Evolutionary conservation across 2,329 filamentous ascomycete species (phyloP).

Genomic region (Aspergillus fructus): DNA sequence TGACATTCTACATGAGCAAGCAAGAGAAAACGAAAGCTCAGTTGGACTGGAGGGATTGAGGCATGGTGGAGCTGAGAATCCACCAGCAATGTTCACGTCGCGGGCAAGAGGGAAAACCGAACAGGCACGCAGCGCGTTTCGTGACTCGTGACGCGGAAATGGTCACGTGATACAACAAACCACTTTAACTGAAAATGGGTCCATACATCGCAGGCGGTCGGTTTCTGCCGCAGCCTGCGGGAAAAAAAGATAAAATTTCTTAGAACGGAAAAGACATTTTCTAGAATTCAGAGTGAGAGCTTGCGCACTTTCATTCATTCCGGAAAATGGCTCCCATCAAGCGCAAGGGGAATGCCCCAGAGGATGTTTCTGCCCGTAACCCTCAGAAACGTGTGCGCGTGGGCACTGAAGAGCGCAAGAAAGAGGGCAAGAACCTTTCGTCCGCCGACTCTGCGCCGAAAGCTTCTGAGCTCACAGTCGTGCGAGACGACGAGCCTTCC

Average conservation of each 20-base stretch:
- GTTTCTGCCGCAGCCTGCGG: slow-evolving; percentile 8
- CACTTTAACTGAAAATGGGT: slow-evolving; percentile 4
- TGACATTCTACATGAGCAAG: slow-evolving; percentile 21
- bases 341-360: slow-evolving; percentile 43
- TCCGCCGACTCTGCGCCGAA: slow-evolving; percentile 25
- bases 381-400: slow-evolving; percentile 44
- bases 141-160: slow-evolving; percentile 28
- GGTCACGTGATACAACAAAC: slow-evolving; percentile 18
- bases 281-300: slow-evolving; percentile 17
- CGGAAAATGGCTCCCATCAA: slow-evolving; percentile 45
- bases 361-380: slow-evolving; percentile 35
- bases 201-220: slow-evolving; percentile 21
- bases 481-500: slow-evolving; percentile 76
- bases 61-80: slow-evolving; percentile 23
- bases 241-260: slow-evolving; percentile 25
- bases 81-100: slow-evolving; percentile 17
- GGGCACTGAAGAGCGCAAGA: slow-evolving; percentile 34
- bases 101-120: slow-evolving; percentile 7
- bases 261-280: slow-evolving; percentile 15
- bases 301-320: slow-evolving; percentile 24
- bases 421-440: slow-evolving; percentile 30
- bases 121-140: slow-evolving; percentile 17
- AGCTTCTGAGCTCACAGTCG: slow-evolving; percentile 41
- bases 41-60: slow-evolving; percentile 13
- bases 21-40: neutral